Percentiles rank a stretch among this genome's conserved stretches.
Evolutionary conservation across 202 grass and related monocot species (phyloP).

Genomic region (Schoenoplectus triqueter): DNA sequence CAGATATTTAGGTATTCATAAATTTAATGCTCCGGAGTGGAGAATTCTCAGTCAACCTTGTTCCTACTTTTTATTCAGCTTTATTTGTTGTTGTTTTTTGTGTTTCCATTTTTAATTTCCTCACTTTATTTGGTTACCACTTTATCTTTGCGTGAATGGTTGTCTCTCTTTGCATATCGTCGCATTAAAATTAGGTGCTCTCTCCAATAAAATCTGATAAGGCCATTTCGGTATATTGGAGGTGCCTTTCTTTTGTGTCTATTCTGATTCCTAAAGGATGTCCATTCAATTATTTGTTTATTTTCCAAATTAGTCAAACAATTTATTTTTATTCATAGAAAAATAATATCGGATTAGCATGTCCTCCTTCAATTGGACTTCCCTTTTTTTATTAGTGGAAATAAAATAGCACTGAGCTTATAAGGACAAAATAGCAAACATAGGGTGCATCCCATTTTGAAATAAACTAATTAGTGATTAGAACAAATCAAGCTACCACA

Average conservation of each 20-base stretch:
- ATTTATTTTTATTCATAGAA: neutral
- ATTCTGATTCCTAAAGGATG: neutral
- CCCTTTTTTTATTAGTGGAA: conserved; percentile 4
- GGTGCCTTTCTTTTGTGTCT: neutral
- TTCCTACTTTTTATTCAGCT: neutral
- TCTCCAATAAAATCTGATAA: conserved; percentile 25
- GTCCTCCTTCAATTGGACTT: neutral
- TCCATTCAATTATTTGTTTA: conserved; percentile 3
- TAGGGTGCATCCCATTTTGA: neutral
- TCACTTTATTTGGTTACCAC: conserved; percentile 29
- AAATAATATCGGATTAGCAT: neutral
- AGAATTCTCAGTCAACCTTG: neutral
- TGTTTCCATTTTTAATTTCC: neutral
- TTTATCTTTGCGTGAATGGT: conserved; percentile 31
- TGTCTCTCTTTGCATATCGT: neutral
- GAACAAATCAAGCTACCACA: conserved; percentile 21
- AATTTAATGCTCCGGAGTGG: neutral
- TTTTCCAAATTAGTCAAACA: conserved; percentile 15
- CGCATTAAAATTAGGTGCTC: conserved; percentile 24
- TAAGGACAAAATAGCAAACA: conserved; percentile 18
- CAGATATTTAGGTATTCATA: neutral
- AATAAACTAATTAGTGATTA: conserved; percentile 29
- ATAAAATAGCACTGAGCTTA: neutral
- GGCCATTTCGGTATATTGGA: conserved; percentile 10
- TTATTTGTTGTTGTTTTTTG: neutral